A percentile compares a stretch with the other conserved stretches of the same genome.
Conservation (phyloP, 495 filamentous ascomycete genomes). For the Lineolata rhizophorae region DNA sequence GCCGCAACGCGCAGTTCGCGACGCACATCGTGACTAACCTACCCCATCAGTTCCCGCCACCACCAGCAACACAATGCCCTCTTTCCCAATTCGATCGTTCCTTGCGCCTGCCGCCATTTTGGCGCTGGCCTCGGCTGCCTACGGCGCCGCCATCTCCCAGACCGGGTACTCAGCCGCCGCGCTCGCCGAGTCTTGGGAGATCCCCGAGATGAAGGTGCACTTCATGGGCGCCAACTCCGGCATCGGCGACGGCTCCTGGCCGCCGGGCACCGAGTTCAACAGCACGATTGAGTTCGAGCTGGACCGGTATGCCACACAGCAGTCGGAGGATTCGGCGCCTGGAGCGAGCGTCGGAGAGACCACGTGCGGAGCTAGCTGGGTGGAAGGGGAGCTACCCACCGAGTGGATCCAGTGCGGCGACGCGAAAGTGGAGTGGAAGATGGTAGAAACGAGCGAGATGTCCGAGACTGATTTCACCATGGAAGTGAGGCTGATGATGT, state of each 20-base stretch:
- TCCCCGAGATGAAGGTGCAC: slow-evolving; percentile 1
- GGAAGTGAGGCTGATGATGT: too few species aligned
- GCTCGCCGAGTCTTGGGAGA: slow-evolving; percentile 2
- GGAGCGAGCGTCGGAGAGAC: neutral
- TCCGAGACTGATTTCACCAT: too few species aligned
- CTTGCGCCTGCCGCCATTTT: too few species aligned
- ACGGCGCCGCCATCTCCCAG: too few species aligned
- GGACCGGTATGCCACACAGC: neutral
- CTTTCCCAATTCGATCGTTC: too few species aligned
- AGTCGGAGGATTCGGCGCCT: neutral
- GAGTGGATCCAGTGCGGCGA: neutral
- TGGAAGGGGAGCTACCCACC: neutral
- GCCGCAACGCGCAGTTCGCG: too few species aligned
- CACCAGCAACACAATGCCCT: too few species aligned
- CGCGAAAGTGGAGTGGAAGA: neutral
- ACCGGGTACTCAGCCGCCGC: too few species aligned
- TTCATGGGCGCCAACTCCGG: slow-evolving; percentile 4
- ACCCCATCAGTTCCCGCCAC: too few species aligned
- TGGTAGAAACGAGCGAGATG: too few species aligned
- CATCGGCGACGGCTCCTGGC: slow-evolving; percentile 1
- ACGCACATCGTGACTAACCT: too few species aligned
- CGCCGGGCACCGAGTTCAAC: neutral
- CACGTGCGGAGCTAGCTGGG: neutral
- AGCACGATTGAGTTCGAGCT: slow-evolving; percentile 3
- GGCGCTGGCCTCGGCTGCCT: too few species aligned